phyloP scores from a whole-genome alignment of 768 basidiomycete genomes.

The Phanerodontia chrysosporium region DNA sequence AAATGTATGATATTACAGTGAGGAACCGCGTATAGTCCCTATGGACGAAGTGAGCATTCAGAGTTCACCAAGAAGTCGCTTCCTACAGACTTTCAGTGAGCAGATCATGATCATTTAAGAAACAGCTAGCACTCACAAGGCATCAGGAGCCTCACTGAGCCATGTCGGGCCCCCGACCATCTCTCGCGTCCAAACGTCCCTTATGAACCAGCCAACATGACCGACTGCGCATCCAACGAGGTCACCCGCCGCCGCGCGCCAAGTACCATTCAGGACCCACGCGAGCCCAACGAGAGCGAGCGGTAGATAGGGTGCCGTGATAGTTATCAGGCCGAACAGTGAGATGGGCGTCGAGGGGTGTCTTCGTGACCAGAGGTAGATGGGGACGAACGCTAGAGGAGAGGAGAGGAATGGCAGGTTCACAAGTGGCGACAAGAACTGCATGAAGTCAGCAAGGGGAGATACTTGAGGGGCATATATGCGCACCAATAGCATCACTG shows the following conservation, averaged over 20 bases:
- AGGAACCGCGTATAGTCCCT: not conserved
- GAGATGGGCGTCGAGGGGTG: conserved; percentile 96
- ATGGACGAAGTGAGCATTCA: not conserved
- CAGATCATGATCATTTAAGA: too few species aligned
- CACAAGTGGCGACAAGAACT: conserved; percentile 82
- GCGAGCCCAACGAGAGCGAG: conserved; percentile 86
- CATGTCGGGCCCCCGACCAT: conserved; percentile 73
- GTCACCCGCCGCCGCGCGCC: conserved; percentile 79
- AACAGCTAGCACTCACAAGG: conserved; percentile 61
- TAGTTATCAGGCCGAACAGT: conserved; percentile 90
- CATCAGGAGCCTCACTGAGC: conserved; percentile 67
- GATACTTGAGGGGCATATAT: not conserved
- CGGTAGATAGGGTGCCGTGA: conserved; percentile 94
- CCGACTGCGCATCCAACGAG: conserved; percentile 84
- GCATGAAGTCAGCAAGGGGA: not conserved
- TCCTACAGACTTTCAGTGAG: too few species aligned
- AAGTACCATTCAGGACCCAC: conserved; percentile 78
- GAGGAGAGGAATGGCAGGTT: conserved; percentile 93
- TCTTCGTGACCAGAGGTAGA: conserved; percentile 94
- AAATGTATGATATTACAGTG: not conserved
- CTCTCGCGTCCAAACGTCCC: conserved; percentile 86
- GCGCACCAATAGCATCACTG: conserved; percentile 76
- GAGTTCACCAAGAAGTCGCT: conserved; percentile 14
- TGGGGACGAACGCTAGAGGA: conserved; percentile 89
- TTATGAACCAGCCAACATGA: conserved; percentile 79